A percentile compares a stretch with the other conserved stretches of the same genome.
Conservation (phyloP, 2,329 filamentous ascomycete genomes). For the Nothomitra cinnamomea region DNA sequence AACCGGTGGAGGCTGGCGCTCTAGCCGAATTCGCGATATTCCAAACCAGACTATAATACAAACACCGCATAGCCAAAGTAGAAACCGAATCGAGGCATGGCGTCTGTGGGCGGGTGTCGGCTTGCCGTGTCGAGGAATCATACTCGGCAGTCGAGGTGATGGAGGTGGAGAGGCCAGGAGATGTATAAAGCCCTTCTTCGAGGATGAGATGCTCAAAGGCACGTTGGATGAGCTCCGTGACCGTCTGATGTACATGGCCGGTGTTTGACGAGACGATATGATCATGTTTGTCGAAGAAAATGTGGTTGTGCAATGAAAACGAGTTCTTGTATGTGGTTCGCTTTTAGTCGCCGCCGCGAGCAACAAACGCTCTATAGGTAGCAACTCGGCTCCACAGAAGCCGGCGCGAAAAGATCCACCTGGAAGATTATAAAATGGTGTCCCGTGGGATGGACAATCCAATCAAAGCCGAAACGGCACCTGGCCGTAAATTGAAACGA, state of each 20-base stretch:
- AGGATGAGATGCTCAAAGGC: slow-evolving; percentile 30
- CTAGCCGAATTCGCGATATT: slow-evolving; percentile 21
- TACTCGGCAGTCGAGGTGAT: slow-evolving; percentile 52
- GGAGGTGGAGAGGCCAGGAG: slow-evolving; percentile 49
- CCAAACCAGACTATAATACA: slow-evolving; percentile 31
- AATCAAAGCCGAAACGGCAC: too few relatives aligned
- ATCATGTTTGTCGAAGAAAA: slow-evolving; percentile 14
- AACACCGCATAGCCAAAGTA: slow-evolving; percentile 36
- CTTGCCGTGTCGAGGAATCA: slow-evolving; percentile 48
- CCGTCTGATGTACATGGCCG: neutral
- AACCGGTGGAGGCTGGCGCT: slow-evolving; percentile 19
- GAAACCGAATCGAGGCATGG: slow-evolving; percentile 37
- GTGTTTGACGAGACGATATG: slow-evolving; percentile 16
- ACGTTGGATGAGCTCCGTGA: neutral
- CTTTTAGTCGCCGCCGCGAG: slow-evolving; percentile 16
- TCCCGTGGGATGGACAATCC: too few relatives aligned
- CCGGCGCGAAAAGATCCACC: too few relatives aligned
- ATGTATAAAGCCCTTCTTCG: neutral
- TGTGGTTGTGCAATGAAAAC: neutral
- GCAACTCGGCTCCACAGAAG: too few relatives aligned
- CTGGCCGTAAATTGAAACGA: too few relatives aligned
- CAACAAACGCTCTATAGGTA: slow-evolving; percentile 14
- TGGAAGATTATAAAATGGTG: too few relatives aligned
- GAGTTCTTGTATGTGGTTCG: slow-evolving; percentile 12
- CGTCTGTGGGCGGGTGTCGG: slow-evolving; percentile 38